Evolutionary conservation across 2,329 filamentous ascomycete species (phyloP).

Genomic region (Verticillium longisporum): DNA sequence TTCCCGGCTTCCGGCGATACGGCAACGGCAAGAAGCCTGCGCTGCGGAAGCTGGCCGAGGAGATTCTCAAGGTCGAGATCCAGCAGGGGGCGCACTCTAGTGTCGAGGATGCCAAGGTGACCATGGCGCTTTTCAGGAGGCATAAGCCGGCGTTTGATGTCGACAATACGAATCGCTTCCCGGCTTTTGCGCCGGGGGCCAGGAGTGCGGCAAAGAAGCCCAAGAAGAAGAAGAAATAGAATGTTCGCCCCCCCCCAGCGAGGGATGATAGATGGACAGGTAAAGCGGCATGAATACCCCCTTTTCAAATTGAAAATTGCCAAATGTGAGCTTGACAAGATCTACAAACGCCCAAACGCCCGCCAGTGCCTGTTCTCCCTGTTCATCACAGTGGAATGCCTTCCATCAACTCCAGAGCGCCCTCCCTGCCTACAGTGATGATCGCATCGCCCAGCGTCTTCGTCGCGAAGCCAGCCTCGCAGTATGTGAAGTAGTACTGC

Average conservation of each 20-base stretch:
- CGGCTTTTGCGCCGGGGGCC: conserved; percentile 19
- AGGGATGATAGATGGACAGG: background rate
- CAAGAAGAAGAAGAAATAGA: conserved; percentile 32
- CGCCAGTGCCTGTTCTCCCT: background rate
- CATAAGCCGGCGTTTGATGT: conserved; percentile 82
- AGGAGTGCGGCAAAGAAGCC: conserved; percentile 27
- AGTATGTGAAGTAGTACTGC: conserved; percentile 69
- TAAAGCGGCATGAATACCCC: background rate
- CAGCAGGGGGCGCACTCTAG: conserved; percentile 60
- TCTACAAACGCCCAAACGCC: background rate
- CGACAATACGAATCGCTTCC: conserved; percentile 65
- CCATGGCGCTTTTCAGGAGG: conserved; percentile 81
- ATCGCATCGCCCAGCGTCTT: conserved; percentile 69
- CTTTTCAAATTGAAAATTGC: background rate
- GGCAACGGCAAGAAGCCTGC: conserved; percentile 62
- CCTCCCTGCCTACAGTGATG: conserved; percentile 61
- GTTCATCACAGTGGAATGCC: conserved; percentile 52
- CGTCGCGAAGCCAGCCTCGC: conserved; percentile 65
- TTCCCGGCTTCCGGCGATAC: conserved; percentile 66
- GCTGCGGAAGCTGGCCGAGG: conserved; percentile 49
- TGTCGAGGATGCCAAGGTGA: conserved; percentile 74
- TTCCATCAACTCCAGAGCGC: conserved; percentile 62
- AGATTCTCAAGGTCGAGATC: conserved; percentile 55
- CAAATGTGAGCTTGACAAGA: background rate
- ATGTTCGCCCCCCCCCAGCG: background rate